Percentiles rank a stretch among this genome's conserved stretches.
These are phyloP conservation scores for Poa pratensis DNA, from an alignment of 176 grass and related monocot genomes.

Conservation along the genomic window DNA sequence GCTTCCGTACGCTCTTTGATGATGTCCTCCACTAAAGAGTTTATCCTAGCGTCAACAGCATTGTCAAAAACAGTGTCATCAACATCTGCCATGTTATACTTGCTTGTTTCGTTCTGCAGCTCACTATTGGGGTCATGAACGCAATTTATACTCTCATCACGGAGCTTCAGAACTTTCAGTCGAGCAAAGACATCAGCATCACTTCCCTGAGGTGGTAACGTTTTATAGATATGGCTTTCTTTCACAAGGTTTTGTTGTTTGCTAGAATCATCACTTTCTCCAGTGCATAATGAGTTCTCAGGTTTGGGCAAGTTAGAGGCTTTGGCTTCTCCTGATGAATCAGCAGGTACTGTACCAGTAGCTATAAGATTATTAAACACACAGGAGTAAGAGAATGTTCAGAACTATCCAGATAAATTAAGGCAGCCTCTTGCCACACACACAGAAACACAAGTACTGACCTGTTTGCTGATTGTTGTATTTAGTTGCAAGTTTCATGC, in stretches of 20 bases:
- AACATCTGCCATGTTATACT: conserved; percentile 27
- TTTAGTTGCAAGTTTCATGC: conserved; percentile 28
- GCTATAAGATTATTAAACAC: conserved; percentile 19
- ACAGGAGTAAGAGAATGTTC: background rate
- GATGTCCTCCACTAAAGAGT: conserved; percentile 5
- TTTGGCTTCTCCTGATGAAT: conserved; percentile 21
- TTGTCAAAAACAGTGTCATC: background rate
- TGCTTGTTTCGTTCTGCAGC: conserved; percentile 37
- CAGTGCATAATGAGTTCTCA: background rate
- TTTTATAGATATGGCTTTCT: conserved; percentile 10
- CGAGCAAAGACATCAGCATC: conserved; percentile 50
- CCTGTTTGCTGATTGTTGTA: conserved; percentile 31
- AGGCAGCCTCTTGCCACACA: background rate
- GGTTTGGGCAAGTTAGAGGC: conserved; percentile 24
- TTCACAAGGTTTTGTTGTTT: conserved; percentile 40
- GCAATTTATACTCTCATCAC: conserved; percentile 30
- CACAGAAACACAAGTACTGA: conserved; percentile 2
- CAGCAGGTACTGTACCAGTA: background rate
- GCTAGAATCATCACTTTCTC: conserved; percentile 16
- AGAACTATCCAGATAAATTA: conserved; percentile 12
- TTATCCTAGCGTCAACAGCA: conserved; percentile 22
- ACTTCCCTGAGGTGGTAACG: conserved; percentile 17
- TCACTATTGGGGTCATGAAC: background rate
- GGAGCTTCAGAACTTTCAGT: conserved; percentile 42
- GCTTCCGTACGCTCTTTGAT: conserved; percentile 27